Percentiles rank a stretch among this genome's conserved stretches.
These are phyloP conservation scores for Xylaria digitata DNA, from an alignment of 2,329 filamentous ascomycete genomes.

Conservation along the genomic window DNA sequence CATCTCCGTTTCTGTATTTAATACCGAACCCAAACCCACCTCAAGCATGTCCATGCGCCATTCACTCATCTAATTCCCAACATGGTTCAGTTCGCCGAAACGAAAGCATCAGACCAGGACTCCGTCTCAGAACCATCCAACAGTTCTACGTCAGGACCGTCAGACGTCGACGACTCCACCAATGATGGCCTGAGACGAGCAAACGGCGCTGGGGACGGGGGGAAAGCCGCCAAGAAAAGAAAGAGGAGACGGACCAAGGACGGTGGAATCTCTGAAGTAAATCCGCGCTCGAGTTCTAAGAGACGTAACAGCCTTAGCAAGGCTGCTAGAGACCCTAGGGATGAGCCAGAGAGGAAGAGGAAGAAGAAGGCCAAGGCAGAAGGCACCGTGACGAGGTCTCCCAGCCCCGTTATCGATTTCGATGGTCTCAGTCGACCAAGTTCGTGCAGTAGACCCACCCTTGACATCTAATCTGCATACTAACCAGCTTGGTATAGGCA, in stretches of 20 bases:
- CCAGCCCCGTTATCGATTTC: conserved; percentile 69
- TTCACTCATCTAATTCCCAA: conserved; percentile 24
- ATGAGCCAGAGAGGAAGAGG: conserved; percentile 58
- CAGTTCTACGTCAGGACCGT: conserved; percentile 41
- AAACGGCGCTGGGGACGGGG: conserved; percentile 42
- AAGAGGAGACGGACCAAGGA: conserved; percentile 46
- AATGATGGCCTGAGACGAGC: conserved; percentile 41
- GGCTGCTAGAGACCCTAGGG: conserved; percentile 69
- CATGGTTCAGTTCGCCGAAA: conserved; percentile 48
- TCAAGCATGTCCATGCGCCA: conserved; percentile 20
- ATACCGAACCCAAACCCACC: not conserved
- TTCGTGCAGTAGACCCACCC: conserved; percentile 47
- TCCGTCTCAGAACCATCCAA: conserved; percentile 36
- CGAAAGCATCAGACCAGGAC: conserved; percentile 35
- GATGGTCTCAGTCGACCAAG: conserved; percentile 71
- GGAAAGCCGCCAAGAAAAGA: conserved; percentile 51
- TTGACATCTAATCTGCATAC: conserved; percentile 21
- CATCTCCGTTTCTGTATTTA: not conserved
- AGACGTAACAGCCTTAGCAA: conserved; percentile 68
- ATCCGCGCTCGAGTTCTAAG: conserved; percentile 51
- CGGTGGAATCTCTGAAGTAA: conserved; percentile 49
- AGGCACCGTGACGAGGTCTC: conserved; percentile 56
- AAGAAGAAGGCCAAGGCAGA: conserved; percentile 53
- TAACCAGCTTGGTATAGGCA: conserved; percentile 55
- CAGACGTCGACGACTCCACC: conserved; percentile 50